These are phyloP conservation scores for Collariella sp. DNA, from an alignment of 495 filamentous ascomycete species.

Conservation along the genomic window DNA sequence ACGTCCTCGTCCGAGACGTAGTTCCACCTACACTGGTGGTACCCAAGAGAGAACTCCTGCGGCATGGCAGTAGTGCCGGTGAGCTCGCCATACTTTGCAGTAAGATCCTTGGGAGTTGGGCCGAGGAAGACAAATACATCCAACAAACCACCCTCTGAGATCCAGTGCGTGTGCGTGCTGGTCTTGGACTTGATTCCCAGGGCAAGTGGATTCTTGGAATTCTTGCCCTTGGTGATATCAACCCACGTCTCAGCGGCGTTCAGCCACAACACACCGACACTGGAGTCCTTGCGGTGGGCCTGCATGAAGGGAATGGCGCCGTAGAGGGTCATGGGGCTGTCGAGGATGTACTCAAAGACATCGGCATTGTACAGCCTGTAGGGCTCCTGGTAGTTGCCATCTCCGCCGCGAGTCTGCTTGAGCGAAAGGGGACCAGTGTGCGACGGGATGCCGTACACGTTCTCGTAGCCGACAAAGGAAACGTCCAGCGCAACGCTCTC, in stretches of 20 bases:
- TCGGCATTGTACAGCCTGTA: slow-evolving; percentile 94
- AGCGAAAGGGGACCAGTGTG: slow-evolving; percentile 83
- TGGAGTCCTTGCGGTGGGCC: slow-evolving; percentile 85
- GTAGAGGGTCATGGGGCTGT: slow-evolving; percentile 98
- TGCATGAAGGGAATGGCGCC: slow-evolving; percentile 96
- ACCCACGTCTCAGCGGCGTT: slow-evolving; percentile 97
- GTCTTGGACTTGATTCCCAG: slow-evolving; percentile 60
- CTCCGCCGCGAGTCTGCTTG: slow-evolving; percentile 80
- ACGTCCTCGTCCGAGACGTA: slow-evolving; percentile 96
- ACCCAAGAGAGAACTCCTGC: slow-evolving; percentile 81
- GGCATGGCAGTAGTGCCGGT: slow-evolving; percentile 90
- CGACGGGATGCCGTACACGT: slow-evolving; percentile 92
- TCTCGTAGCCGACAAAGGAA: slow-evolving; percentile 79
- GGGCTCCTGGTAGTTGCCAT: slow-evolving; percentile 79
- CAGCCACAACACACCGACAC: slow-evolving; percentile 96
- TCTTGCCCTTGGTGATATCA: slow-evolving; percentile 79
- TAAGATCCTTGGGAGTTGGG: slow-evolving; percentile 71
- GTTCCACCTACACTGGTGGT: slow-evolving; percentile 98
- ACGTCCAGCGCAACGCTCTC: slow-evolving; percentile 89
- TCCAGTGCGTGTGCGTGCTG: slow-evolving; percentile 88
- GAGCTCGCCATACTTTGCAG: slow-evolving; percentile 75
- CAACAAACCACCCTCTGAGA: slow-evolving; percentile 81
- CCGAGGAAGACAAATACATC: slow-evolving; percentile 94
- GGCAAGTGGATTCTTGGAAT: slow-evolving; percentile 63
- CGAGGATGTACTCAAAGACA: slow-evolving; percentile 93